phyloP scores from a whole-genome alignment of 805 yeast species.

The Dipodascopsis tothii region DNA sequence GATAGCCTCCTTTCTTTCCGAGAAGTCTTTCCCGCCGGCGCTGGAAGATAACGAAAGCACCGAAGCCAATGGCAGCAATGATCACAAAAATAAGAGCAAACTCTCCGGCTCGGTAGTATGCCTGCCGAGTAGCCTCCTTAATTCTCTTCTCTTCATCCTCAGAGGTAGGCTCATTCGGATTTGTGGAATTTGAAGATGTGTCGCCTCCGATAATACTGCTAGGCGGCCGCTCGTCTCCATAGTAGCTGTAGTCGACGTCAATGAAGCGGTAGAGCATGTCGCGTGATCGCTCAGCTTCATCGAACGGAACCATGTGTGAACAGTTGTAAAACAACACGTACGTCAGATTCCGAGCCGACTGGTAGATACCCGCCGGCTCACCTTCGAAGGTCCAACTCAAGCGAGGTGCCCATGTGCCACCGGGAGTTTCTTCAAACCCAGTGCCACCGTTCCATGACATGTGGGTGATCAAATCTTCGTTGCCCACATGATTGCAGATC shows the following conservation, averaged over 20 bases:
- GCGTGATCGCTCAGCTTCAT: slow-evolving; percentile 59
- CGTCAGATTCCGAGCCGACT: slow-evolving; percentile 64
- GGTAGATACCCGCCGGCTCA: slow-evolving; percentile 38
- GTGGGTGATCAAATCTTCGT: slow-evolving; percentile 54
- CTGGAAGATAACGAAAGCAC: slow-evolving; percentile 16
- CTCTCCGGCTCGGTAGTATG: slow-evolving; percentile 35
- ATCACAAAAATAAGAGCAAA: slow-evolving; percentile 33
- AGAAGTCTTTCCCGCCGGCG: slow-evolving; percentile 5
- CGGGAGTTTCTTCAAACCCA: slow-evolving; percentile 30
- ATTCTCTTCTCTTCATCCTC: slow-evolving; percentile 24
- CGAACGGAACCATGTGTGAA: slow-evolving; percentile 92
- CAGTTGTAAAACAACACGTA: slow-evolving; percentile 66
- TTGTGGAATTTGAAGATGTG: slow-evolving; percentile 7
- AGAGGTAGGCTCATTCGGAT: slow-evolving; percentile 1
- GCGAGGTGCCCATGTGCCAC: slow-evolving; percentile 24
- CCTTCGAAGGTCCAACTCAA: slow-evolving; percentile 44
- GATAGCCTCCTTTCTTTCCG: slow-evolving; percentile 11
- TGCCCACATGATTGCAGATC: slow-evolving; percentile 77
- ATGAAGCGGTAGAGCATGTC: slow-evolving; percentile 53
- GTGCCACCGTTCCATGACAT: slow-evolving; percentile 55
- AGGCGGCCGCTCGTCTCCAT: slow-evolving; percentile 10
- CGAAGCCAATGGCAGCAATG: slow-evolving; percentile 21
- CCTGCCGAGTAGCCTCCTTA: slow-evolving; percentile 32
- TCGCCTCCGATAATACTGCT: slow-evolving; percentile 9
- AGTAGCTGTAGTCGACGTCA: slow-evolving; percentile 12